These are phyloP conservation scores for Iberis pinnata DNA, from an alignment of 345 rosid genomes.

Conservation along the genomic window DNA sequence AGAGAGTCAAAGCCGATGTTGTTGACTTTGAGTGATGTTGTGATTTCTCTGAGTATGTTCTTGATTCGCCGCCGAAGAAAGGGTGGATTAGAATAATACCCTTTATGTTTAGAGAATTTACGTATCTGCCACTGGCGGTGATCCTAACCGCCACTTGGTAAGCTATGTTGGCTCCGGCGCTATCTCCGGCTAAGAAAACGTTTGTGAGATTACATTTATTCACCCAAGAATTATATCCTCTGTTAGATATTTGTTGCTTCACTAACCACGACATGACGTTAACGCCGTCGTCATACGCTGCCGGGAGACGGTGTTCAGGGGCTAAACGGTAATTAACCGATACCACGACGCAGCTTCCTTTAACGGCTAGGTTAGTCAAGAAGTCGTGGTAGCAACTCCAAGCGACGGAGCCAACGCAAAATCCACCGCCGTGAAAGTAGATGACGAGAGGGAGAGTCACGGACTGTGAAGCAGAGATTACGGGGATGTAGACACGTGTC, in stretches of 20 bases:
- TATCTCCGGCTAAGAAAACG: conserved; percentile 60
- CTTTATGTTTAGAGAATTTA: conserved; percentile 29
- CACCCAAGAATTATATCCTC: conserved; percentile 41
- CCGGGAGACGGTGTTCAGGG: conserved; percentile 59
- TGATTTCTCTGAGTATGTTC: conserved; percentile 49
- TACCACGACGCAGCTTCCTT: conserved; percentile 39
- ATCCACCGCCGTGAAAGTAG: conserved; percentile 75
- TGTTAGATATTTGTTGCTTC: conserved; percentile 34
- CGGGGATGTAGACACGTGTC: conserved; percentile 37
- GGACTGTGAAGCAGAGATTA: conserved; percentile 12
- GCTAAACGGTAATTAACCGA: conserved; percentile 54
- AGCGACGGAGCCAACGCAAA: conserved; percentile 58
- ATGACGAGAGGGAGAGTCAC: conserved; percentile 49
- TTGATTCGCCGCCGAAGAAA: conserved; percentile 60
- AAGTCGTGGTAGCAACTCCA: conserved; percentile 66
- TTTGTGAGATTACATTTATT: conserved; percentile 38
- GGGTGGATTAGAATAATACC: conserved; percentile 59
- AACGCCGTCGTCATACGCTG: conserved; percentile 60
- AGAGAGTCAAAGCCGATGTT: conserved; percentile 47
- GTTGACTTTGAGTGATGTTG: conserved; percentile 27
- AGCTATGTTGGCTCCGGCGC: conserved; percentile 69
- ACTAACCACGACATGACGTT: conserved; percentile 49
- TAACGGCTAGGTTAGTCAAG: conserved; percentile 41
- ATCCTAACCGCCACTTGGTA: conserved; percentile 39
- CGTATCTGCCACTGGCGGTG: conserved; percentile 15